A percentile compares a stretch with the other conserved stretches of the same genome.
phyloP scores from a whole-genome alignment of 2,329 filamentous ascomycete genomes.

The Helicocarpus griseus region DNA sequence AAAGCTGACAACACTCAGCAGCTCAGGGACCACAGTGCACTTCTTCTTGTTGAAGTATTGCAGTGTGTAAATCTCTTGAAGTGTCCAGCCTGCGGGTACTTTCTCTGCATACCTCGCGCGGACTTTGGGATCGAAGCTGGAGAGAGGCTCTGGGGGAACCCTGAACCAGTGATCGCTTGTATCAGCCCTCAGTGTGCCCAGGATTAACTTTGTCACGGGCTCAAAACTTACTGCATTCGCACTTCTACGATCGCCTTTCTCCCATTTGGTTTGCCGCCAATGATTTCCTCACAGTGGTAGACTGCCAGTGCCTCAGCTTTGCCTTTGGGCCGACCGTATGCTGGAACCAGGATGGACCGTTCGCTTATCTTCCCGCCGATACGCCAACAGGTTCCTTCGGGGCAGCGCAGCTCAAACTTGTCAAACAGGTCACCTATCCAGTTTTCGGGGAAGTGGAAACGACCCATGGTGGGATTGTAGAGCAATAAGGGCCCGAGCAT shows the following conservation, averaged over 20 bases:
- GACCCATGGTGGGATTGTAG: background rate
- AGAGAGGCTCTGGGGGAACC: background rate
- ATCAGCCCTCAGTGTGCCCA: background rate
- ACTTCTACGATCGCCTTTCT: background rate
- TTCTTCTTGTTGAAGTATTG: background rate
- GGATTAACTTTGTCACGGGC: background rate
- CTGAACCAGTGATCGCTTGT: background rate
- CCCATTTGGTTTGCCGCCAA: background rate
- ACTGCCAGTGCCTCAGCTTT: background rate
- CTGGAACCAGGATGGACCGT: background rate
- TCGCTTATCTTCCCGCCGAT: background rate
- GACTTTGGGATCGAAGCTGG: background rate
- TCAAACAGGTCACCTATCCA: background rate
- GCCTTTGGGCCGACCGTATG: background rate
- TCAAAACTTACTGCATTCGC: conserved; percentile 1
- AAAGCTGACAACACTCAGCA: background rate
- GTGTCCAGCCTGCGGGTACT: background rate
- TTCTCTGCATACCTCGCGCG: background rate
- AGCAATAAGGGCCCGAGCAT: too few relatives aligned
- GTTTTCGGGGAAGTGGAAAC: background rate
- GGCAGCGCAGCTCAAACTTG: background rate
- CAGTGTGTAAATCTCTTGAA: background rate
- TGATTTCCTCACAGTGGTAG: background rate
- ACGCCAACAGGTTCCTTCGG: background rate
- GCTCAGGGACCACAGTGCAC: background rate